Evolutionary conservation across 108 stramenopile species (phyloP).

Genomic region (Craspedostauros australis): DNA sequence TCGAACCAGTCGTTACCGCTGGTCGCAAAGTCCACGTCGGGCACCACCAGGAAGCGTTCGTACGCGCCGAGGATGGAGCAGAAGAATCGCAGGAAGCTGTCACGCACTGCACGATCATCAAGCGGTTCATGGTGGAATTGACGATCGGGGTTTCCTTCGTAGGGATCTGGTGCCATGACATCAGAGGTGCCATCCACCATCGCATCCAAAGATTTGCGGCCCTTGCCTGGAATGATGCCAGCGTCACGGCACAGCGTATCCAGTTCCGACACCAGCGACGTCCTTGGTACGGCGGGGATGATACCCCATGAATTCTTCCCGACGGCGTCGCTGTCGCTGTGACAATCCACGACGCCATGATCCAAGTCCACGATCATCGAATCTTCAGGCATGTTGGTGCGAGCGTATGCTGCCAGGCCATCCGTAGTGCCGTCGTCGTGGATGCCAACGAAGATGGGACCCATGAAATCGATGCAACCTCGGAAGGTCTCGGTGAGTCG

Average conservation of each 20-base stretch:
- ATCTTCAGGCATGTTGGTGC: conserved; percentile 67
- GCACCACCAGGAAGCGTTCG: conserved; percentile 75
- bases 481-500: conserved; percentile 77
- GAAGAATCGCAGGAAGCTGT: conserved; percentile 80
- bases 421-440: conserved; percentile 59
- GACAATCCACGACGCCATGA: conserved; percentile 63
- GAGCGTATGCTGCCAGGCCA: conserved; percentile 63
- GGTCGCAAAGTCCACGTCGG: conserved; percentile 79
- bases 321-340: conserved; percentile 44
- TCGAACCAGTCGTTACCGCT: conserved; percentile 88
- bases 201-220: conserved; percentile 67
- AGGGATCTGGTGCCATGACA: conserved; percentile 13
- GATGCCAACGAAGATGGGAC: conserved; percentile 82
- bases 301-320: conserved; percentile 67
- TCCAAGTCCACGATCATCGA: conserved; percentile 80
- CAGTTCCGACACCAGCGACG: conserved; percentile 65
- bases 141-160: conserved; percentile 21
- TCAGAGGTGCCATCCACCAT: conserved; percentile 55
- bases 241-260: conserved; percentile 78
- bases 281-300: conserved; percentile 60
- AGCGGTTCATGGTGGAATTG: conserved; percentile 45
- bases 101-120: conserved; percentile 79
- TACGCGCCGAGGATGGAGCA: conserved; percentile 72
- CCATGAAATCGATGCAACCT: conserved; percentile 79
- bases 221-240: conserved; percentile 75